Percentiles rank a stretch among this genome's conserved stretches.
phyloP scores from a whole-genome alignment of 345 rosid genomes.

The Citrus glauca region DNA sequence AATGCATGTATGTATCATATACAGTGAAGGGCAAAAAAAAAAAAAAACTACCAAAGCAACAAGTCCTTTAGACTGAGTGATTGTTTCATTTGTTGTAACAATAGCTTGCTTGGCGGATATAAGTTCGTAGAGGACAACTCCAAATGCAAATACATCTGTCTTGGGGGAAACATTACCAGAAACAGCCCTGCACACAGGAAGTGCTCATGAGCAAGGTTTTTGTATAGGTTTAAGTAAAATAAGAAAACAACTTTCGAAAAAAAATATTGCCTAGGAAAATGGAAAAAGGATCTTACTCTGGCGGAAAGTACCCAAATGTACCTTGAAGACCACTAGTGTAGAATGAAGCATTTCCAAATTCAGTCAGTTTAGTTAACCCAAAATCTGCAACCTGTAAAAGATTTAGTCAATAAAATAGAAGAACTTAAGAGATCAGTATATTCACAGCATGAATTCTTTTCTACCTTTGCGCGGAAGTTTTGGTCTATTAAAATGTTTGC shows the following conservation, averaged over 20 bases:
- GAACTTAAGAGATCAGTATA: not conserved
- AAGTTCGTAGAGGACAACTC: constrained; percentile 91
- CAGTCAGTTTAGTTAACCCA: constrained; percentile 83
- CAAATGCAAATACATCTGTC: constrained; percentile 90
- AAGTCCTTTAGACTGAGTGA: constrained; percentile 64
- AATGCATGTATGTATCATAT: not conserved
- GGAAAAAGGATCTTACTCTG: constrained; percentile 57
- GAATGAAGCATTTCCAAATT: constrained; percentile 56
- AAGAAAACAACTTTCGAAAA: not conserved
- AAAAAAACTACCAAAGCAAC: constrained; percentile 56
- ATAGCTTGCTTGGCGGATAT: constrained; percentile 89
- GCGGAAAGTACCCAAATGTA: constrained; percentile 96
- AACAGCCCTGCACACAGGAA: constrained; percentile 49
- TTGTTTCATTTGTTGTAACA: constrained; percentile 42
- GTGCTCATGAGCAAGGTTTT: no score
- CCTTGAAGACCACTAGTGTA: constrained; percentile 72
- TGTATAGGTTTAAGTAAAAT: no score
- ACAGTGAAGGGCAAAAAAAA: not conserved
- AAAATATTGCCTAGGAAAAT: not conserved
- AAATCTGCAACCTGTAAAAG: constrained; percentile 82
- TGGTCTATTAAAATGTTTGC: constrained; percentile 90
- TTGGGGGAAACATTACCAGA: constrained; percentile 84
- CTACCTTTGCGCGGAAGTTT: constrained; percentile 78
- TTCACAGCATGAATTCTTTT: not conserved
- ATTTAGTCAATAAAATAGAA: not conserved